Evolutionary conservation across 202 grass and related monocot species (phyloP), one percentile per base, ranked within the genome.

Genomic region (Miscanthus sacchariflorus): DNA sequence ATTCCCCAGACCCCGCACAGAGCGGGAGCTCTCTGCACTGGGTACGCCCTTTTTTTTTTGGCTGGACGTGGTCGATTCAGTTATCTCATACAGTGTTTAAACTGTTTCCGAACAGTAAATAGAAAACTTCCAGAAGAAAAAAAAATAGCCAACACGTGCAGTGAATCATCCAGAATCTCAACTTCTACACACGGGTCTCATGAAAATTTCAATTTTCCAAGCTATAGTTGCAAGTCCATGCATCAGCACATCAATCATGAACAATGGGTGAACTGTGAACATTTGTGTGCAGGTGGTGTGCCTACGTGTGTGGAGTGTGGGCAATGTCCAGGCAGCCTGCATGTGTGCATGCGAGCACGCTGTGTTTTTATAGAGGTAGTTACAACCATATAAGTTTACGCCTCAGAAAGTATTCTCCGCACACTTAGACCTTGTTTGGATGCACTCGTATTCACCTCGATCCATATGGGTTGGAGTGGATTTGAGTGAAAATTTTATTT

Each of bases 241-340:
- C 27, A 72, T 72, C 39, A 23, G 14, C 25, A 42, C 48, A 90
- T 81, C 25, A 50, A 27, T 52, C 43, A 69, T 66, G 23, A 74
- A 81, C 56, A 79, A 71, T 49, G 45, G 48, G 40, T 50, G 63
- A 68, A 81, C 13, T 17, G 50, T 66, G 63, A 75, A 81, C 7
- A 28, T 46, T 8, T 68, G 42, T 48, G 59, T 5, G 42, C 59
- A 15, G 36, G 56, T 15, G 3, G 13, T 45, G 39, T 21, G 23
- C 33, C 18, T 19, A 9, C 3, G 7, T 24, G 1, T 45, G 21
- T 73, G n/a, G 42, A 49, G 13, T 49, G 48, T 49, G 48, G 48
- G 40, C 63, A 28, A 12, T 12, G 63, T 66, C 63, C 3, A 0
- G 68, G 17, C 35, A 40, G 36, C 21, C 17, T 40, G 35, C 68